A percentile compares a stretch with the other conserved stretches of the same genome.
phyloP scores from a whole-genome alignment of 306 rosid genomes.

The Vicia faba region DNA sequence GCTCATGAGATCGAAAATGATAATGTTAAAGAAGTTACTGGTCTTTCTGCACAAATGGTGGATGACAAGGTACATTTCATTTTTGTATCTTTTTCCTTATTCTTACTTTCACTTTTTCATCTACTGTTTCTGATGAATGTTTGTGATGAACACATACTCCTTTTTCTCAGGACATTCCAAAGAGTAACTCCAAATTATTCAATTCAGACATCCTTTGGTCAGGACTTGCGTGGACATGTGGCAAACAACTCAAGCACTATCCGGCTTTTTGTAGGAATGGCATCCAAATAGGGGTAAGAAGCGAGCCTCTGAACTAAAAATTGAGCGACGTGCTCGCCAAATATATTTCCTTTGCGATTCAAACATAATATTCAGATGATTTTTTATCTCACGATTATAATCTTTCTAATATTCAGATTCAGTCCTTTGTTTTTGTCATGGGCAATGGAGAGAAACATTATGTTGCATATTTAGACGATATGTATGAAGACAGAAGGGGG shows the following conservation, averaged over 20 bases:
- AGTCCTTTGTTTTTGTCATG: slow-evolving; percentile 94
- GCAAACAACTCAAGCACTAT: slow-evolving; percentile 93
- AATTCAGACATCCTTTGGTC: slow-evolving; percentile 90
- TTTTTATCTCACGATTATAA: slow-evolving; percentile 30
- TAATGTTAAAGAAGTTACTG: slow-evolving; percentile 44
- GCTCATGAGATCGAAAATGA: slow-evolving; percentile 46
- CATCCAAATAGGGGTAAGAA: slow-evolving; percentile 78
- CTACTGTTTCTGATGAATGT: not conserved
- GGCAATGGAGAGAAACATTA: slow-evolving; percentile 91
- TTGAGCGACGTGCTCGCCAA: no score
- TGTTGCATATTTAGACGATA: slow-evolving; percentile 91
- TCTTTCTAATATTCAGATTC: slow-evolving; percentile 62
- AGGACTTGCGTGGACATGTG: slow-evolving; percentile 88
- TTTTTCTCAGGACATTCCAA: slow-evolving; percentile 55
- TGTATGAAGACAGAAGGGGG: slow-evolving; percentile 96
- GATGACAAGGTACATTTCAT: slow-evolving; percentile 52
- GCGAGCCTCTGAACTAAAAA: slow-evolving; percentile 17
- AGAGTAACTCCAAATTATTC: slow-evolving; percentile 59
- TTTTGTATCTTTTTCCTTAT: not conserved
- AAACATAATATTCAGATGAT: not conserved
- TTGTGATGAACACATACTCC: slow-evolving; percentile 30
- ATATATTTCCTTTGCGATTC: not conserved
- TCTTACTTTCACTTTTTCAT: not conserved
- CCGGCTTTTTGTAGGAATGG: slow-evolving; percentile 85
- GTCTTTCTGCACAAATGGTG: slow-evolving; percentile 43